phyloP scores from a whole-genome alignment of 805 yeast species.

The Wickerhamiella alocasiicola region DNA sequence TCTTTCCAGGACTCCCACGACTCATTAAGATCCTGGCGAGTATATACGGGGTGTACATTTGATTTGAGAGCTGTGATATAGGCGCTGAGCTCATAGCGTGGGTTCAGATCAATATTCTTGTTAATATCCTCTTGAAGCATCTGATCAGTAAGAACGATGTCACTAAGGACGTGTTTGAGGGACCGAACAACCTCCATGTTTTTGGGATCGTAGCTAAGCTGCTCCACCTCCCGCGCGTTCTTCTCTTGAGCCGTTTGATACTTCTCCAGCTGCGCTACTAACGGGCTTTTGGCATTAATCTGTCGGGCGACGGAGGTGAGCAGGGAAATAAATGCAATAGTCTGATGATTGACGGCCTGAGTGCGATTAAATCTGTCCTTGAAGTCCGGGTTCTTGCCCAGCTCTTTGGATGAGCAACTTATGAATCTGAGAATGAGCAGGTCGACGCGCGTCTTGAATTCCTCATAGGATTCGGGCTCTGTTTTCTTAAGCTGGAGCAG shows the following conservation, averaged over 20 bases:
- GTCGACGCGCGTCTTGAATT: conserved; percentile 25
- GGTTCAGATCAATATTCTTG: conserved; percentile 31
- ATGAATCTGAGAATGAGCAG: conserved; percentile 27
- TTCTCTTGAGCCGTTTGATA: conserved; percentile 10
- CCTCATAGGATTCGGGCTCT: conserved; percentile 24
- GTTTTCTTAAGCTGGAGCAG: conserved; percentile 31
- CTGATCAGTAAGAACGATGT: conserved; percentile 29
- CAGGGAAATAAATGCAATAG: conserved; percentile 24
- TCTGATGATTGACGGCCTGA: conserved; percentile 18
- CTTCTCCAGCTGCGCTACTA: conserved; percentile 21
- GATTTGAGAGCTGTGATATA: conserved; percentile 21
- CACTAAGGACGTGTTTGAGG: conserved; percentile 37
- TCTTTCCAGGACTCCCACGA: conserved; percentile 34
- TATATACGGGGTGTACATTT: conserved; percentile 25
- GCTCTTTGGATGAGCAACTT: conserved; percentile 24
- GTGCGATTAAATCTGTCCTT: conserved; percentile 12
- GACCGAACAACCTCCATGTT: conserved; percentile 45
- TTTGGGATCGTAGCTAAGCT: conserved; percentile 25
- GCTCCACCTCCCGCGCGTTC: not conserved
- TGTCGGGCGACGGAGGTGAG: conserved; percentile 19
- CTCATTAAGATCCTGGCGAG: conserved; percentile 30
- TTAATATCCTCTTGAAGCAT: conserved; percentile 45
- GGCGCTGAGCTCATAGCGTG: conserved; percentile 23
- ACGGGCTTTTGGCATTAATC: conserved; percentile 14
- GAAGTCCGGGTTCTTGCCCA: conserved; percentile 14